Evolutionary conservation across 2,329 filamentous ascomycete genomes (phyloP).

Genomic region (Neofusicoccum parvum): DNA sequence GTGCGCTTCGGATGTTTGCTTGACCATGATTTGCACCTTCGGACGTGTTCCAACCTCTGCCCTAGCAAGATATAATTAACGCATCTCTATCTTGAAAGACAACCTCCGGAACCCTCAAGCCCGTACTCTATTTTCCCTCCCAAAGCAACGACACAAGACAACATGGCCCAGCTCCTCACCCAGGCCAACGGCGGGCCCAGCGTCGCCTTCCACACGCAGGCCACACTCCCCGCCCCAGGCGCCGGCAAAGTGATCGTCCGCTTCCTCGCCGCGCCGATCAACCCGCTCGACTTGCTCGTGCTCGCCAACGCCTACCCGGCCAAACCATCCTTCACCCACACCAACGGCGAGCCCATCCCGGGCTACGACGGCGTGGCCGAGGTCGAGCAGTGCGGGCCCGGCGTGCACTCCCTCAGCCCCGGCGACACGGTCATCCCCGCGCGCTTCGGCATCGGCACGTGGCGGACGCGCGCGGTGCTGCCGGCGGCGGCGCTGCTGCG

Average conservation of each 20-base stretch:
- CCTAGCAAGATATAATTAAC: no score
- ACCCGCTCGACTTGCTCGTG: conserved; percentile 29
- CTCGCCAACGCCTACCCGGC: conserved; percentile 28
- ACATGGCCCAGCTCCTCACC: no score
- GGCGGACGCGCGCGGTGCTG: conserved; percentile 27
- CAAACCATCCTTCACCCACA: conserved; percentile 23
- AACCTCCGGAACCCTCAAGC: no score
- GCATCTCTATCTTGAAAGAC: no score
- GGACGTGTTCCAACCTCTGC: no score
- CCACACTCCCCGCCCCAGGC: background rate
- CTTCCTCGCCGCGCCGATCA: conserved; percentile 29
- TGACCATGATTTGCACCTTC: no score
- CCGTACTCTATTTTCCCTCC: no score
- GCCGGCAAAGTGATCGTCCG: conserved; percentile 18
- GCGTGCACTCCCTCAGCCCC: background rate
- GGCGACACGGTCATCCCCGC: conserved; percentile 13
- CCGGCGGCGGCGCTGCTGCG: conserved; percentile 20
- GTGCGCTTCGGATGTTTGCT: no score
- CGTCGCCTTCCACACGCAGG: no score
- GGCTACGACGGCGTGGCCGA: conserved; percentile 28
- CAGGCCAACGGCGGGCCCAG: no score
- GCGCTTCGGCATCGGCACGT: conserved; percentile 24
- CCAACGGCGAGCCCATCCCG: conserved; percentile 21
- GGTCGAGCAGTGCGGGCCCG: conserved; percentile 15
- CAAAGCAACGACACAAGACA: no score